Conservation (phyloP, 495 filamentous ascomycete genomes). For the Aspergillus cristatus region DNA sequence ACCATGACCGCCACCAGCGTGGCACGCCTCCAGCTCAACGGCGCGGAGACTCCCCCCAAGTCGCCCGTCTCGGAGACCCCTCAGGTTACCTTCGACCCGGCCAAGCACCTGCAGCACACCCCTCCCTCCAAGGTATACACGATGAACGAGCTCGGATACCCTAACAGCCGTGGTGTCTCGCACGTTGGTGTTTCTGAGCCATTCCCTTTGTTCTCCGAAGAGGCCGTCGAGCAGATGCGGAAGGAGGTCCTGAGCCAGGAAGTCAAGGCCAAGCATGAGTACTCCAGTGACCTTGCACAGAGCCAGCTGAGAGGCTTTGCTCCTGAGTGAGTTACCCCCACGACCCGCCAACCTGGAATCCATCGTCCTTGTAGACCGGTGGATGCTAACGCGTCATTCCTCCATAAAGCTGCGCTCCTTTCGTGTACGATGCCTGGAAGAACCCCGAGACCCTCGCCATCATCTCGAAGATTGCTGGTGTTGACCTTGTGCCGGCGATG, state of each 20-base stretch:
- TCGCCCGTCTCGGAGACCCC: background rate
- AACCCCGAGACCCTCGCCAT: slow-evolving; percentile 53
- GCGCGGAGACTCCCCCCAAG: slow-evolving; percentile 2
- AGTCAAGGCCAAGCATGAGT: slow-evolving; percentile 57
- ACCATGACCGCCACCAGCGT: slow-evolving; percentile 6
- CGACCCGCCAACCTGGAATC: background rate
- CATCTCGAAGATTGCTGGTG: slow-evolving; percentile 63
- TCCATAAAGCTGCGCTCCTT: slow-evolving; percentile 47
- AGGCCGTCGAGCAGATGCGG: slow-evolving; percentile 58
- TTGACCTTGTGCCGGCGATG: slow-evolving; percentile 60
- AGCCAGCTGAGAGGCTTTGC: slow-evolving; percentile 61
- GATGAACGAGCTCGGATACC: slow-evolving; percentile 52
- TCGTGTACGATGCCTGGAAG: slow-evolving; percentile 64
- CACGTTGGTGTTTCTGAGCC: slow-evolving; percentile 62
- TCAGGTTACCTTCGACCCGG: slow-evolving; percentile 38
- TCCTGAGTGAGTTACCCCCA: slow-evolving; percentile 43
- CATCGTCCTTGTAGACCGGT: no score
- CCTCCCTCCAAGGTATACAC: slow-evolving; percentile 42
- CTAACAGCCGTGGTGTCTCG: slow-evolving; percentile 50
- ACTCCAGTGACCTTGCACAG: slow-evolving; percentile 54
- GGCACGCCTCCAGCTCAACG: slow-evolving; percentile 2
- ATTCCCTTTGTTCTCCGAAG: slow-evolving; percentile 60
- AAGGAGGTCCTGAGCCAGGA: slow-evolving; percentile 53
- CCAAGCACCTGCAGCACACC: slow-evolving; percentile 46
- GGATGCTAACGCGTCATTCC: slow-evolving; percentile 10